Base-by-base conservation (phyloP, 192 early-diverging fungal species). In the Coemansia sp. region DNA sequence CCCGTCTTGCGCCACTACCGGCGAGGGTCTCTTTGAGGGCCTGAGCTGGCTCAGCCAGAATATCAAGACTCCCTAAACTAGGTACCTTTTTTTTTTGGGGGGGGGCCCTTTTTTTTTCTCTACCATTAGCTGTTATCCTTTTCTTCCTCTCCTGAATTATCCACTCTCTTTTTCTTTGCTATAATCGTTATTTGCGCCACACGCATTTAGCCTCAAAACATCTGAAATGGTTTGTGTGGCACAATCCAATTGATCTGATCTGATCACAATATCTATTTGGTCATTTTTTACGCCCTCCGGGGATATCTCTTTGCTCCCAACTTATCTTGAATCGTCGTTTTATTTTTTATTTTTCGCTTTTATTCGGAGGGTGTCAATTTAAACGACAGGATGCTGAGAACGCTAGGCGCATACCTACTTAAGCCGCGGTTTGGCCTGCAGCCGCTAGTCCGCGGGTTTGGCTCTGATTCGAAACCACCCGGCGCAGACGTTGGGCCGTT, bases 41-140 rank as follows among this genome's bases (percentile, higher is more conserved):
- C 81, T 94, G 60, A 92, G 88, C 76, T 94, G 92, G 92, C 75
- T 93, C 81, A 91, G 87, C 76, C 87, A 90, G 77, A 93, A 93
- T 66, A 86, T 87, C 74, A 89, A 89, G 78, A 77, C 80, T 16
- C 76, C 81, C 11, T 85, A 68, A 73, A 52, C 23, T 39, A n/a
- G 33, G 59, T 36, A 43, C 43, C 53, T 47, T 59, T 66, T 21
- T 36, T 59, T 59, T 66, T 21, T 36, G 52, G 5, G 39, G 53
- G 5, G 21, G 52, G 14, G 16, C 37, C 48, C 18, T 39, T 56
- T 43, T 31, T 36, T 11, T 39, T 56, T 43, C 42, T 36, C 23
- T 41, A 31, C 31, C 31, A 31, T 4, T 56, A 18, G 33, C 26
- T 60, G 61, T 34, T 61, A 43, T 62, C n/a, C 35, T 43, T 38